These are phyloP conservation scores for Backusella luteola DNA, from an alignment of 192 early-diverging fungal genomes.

Conservation along the genomic window DNA sequence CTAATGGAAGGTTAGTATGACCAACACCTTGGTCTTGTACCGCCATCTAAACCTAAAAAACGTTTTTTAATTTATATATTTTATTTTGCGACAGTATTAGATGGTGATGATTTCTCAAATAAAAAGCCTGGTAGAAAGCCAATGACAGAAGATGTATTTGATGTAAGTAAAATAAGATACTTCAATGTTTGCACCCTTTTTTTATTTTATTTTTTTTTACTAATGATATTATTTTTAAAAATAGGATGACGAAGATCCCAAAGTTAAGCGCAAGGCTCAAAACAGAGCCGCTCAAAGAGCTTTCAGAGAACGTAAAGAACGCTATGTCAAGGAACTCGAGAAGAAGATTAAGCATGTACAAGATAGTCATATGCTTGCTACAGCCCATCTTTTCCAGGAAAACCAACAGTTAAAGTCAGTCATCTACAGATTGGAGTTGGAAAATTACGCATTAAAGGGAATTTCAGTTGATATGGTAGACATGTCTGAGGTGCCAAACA, in stretches of 20 bases:
- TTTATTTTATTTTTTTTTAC: background rate
- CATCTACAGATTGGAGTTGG: constrained; percentile 50
- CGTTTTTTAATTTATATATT: background rate
- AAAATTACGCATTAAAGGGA: constrained; percentile 38
- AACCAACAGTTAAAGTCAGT: constrained; percentile 48
- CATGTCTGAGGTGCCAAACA: background rate
- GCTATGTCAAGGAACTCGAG: constrained; percentile 80
- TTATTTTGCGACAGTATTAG: background rate
- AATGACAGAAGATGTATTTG: background rate
- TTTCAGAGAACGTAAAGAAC: constrained; percentile 75
- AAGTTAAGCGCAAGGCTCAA: constrained; percentile 36
- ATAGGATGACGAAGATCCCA: constrained; percentile 23
- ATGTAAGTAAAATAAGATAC: background rate
- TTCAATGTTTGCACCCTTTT: no score
- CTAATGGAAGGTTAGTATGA: background rate
- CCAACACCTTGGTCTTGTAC: background rate
- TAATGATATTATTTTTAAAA: background rate
- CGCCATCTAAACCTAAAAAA: background rate
- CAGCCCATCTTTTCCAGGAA: constrained; percentile 47
- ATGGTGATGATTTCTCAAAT: background rate
- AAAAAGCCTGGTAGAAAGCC: constrained; percentile 16
- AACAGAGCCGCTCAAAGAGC: constrained; percentile 37
- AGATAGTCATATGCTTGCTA: constrained; percentile 42
- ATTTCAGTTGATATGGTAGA: background rate
- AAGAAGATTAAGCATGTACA: constrained; percentile 68